Evolutionary conservation across 768 basidiomycete species (phyloP), one percentile per base, ranked within the genome.

Genomic region (Tylopilus intermedius): DNA sequence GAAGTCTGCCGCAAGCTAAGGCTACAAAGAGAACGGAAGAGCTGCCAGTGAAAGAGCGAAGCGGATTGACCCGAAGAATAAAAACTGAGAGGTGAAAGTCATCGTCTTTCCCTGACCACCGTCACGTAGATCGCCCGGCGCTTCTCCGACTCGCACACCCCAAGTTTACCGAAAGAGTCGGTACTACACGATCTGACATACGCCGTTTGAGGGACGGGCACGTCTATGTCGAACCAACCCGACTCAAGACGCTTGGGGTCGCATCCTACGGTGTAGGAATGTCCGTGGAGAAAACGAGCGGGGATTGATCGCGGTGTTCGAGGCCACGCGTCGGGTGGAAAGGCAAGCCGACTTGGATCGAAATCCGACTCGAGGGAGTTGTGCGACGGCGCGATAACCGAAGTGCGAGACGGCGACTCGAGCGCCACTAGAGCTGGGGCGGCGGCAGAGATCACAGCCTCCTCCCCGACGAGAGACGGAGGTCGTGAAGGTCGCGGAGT

Each of bases 121-220:
- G 74, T 73, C 74, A 78, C 74, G 58, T 72, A 72, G 39, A 79
- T 68, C 49, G 68, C 63, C 57, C 75, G 49, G 2, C 52, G 58
- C 18, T 39, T 56, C 43, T 55, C 53, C 9, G 15, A 33, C 18
- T 27, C 5, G 10, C 14, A 35, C 13, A 21, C 14, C 8, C 5
- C 18, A 21, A 15, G 13, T 8, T n/a, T 44, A n/a, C 11, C 24
- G 32, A 22, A 47, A 37, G 43, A 2, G 8, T 46, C 50, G 0
- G 27, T 22, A 1, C 26, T 21, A n/a, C 42, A 37, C 2, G 41
- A 43, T 26, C 47, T 38, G 10, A 39, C 44, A 1, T 63, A 55
- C 11, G 47, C 14, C 18, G 22, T 14, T 26, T 50, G 32, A 11
- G 53, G 38, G 48, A 50, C 21, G 33, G 58, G 51, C 24, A 40